Evolutionary conservation across 352 stramenopile genomes (phyloP).

Genomic region (Peronospora tabacina): DNA sequence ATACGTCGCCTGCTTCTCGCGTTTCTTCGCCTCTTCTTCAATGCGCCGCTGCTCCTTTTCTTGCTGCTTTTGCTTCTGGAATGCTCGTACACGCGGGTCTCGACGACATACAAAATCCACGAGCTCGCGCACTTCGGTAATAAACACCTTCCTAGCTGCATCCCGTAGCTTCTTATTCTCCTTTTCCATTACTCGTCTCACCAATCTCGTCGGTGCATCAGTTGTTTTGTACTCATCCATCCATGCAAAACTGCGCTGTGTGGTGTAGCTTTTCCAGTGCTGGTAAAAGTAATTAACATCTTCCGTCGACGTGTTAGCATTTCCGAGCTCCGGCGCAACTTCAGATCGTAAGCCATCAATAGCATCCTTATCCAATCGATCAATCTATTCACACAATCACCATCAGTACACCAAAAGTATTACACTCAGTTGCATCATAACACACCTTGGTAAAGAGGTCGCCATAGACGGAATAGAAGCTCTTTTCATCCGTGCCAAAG

Average conservation of each 20-base stretch:
- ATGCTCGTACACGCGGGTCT: constrained; percentile 57
- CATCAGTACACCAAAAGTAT: neutral
- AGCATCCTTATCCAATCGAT: constrained; percentile 46
- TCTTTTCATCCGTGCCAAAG: constrained; percentile 62
- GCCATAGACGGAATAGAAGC: constrained; percentile 75
- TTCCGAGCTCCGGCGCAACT: constrained; percentile 44
- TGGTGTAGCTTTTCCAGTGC: constrained; percentile 71
- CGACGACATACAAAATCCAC: constrained; percentile 79
- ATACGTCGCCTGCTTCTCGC: constrained; percentile 49
- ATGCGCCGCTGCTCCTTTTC: constrained; percentile 40
- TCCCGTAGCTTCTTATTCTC: constrained; percentile 86
- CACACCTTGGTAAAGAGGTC: constrained; percentile 61
- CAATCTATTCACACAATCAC: constrained; percentile 38
- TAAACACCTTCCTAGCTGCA: constrained; percentile 68
- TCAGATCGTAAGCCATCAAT: constrained; percentile 5
- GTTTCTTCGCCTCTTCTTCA: constrained; percentile 48
- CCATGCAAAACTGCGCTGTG: constrained; percentile 67
- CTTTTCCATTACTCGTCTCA: constrained; percentile 81
- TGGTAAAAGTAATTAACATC: constrained; percentile 67
- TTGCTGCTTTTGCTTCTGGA: constrained; percentile 61
- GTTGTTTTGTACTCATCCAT: constrained; percentile 80
- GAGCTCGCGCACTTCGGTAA: constrained; percentile 64
- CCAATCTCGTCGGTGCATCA: constrained; percentile 64
- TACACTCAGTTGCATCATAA: constrained; percentile 3
- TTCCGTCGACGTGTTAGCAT: constrained; percentile 34